Evolutionary conservation across 345 rosid genomes (phyloP), one percentile per base, ranked within the genome.

Genomic region (Pugionium dolabratum): DNA sequence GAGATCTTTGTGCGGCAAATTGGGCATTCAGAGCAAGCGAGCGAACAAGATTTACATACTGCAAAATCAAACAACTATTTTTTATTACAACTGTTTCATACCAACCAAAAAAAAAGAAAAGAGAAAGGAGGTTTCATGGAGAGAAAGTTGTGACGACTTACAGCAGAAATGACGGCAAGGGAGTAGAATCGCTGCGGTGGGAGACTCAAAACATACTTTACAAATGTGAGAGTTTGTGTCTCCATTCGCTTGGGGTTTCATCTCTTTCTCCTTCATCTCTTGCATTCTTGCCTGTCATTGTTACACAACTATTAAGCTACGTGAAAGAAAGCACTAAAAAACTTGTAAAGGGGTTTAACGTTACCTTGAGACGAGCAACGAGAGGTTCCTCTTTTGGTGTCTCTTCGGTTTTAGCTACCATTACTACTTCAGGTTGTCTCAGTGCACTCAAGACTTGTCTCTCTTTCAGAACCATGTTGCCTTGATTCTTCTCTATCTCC

Each of bases 141-240:
- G 67, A 33, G 27, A 28, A 5, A 32, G 48, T 27, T 59, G 47
- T 9, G 65, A 80, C 99, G 65, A 80, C 99, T 86, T 80, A 94
- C 97, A 76, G 75, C 97, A 90, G 86, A 94, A 94, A 89, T 94
- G 99, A 59, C 96, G 89, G 71, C 99, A 94, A 53, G 99, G 99
- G 63, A 94, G 97, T 73, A 94, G 86, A 81, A 94, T 88, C 54
- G 99, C 91, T 40, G 99, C 97, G 0, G 99, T 94, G 57, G 91
- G 78, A 54, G 97, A 88, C 67, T 94, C 99, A 45, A 90, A 94
- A 78, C 99, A 90, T 36, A 90, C 93, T 90, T 94, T 94, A 83
- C 99, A 94, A 74, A 85, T 81, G 44, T 88, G 96, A 47, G 97
- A 90, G 77, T 89, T 95, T 67, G 80, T 81, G 75, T 91, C 99